A percentile compares a stretch with the other conserved stretches of the same genome.
Conservation (phyloP, 345 rosid species). For the Eucalyptus grandis region DNA sequence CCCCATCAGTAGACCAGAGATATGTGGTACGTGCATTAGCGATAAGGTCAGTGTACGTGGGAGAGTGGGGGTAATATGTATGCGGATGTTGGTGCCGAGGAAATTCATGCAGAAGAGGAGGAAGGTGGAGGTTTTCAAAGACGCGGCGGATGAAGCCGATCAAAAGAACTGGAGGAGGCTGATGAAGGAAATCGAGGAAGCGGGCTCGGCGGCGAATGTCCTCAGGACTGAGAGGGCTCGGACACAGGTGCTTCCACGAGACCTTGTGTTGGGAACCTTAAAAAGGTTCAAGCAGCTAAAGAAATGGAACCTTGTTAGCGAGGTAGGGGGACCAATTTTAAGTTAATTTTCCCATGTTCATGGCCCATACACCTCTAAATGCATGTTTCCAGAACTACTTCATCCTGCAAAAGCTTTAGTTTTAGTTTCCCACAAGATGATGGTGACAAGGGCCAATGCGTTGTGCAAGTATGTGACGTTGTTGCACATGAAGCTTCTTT, state of each 20-base stretch:
- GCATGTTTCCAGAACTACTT: background rate
- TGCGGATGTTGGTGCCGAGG: slow-evolving; percentile 81
- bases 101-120: slow-evolving; percentile 65
- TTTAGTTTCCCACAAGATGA: background rate
- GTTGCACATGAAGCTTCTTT: background rate
- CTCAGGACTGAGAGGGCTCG: slow-evolving; percentile 34
- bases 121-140: slow-evolving; percentile 65
- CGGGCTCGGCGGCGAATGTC: slow-evolving; percentile 52
- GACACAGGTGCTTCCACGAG: slow-evolving; percentile 48
- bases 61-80: slow-evolving; percentile 42
- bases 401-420: background rate
- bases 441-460: background rate
- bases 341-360: background rate
- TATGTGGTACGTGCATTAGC: background rate
- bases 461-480: background rate
- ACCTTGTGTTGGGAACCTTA: slow-evolving; percentile 74
- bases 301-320: slow-evolving; percentile 78
- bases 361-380: background rate
- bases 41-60: background rate
- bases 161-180: slow-evolving; percentile 80
- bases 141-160: slow-evolving; percentile 57
- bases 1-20: slow-evolving; percentile 12
- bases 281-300: slow-evolving; percentile 87
- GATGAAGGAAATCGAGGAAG: slow-evolving; percentile 68
- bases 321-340: slow-evolving; percentile 33